Base-by-base conservation (phyloP, 805 yeast species). In the Barnettozyma sucrosica region DNA sequence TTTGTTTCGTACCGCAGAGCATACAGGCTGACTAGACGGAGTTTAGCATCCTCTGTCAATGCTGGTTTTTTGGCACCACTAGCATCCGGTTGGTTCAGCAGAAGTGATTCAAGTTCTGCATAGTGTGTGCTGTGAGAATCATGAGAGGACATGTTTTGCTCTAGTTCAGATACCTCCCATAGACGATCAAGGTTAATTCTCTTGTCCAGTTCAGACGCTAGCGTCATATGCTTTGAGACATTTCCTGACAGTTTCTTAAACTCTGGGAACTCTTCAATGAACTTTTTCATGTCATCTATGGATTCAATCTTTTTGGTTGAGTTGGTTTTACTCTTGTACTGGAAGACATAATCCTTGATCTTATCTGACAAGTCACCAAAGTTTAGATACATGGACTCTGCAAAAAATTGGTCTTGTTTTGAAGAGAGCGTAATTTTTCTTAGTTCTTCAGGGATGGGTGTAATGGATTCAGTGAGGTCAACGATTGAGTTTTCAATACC, bases 331-430 rank as follows among this genome's bases (percentile, higher is more conserved):
- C 72, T 63, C 60, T 89, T 92, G 66, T 89, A 93, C 40, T 79
- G 82, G 46, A 81, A 83, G 28, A 93, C 97, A 59, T 87, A 88
- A 47, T 77, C 81, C 58, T 88, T 90, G 59, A 93, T 84, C 54
- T 80, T 79, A 36, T 89, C 96, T 37, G 97, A 93, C 46, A 93
- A 71, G 62, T 93, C 98, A 28, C 98, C 99, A 69, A 90, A 95
- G 66, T 93, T 93, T 55, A 86, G 72, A 62, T 79, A 88, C 90
- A 89, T 85, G 3, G 93, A 75, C 48, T 88, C 88, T 30, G 72
- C 71, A 66, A 78, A 93, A 59, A 93, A 93, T 19, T 72, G 65
- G 64, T 93, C 99, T 50, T 80, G 84, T 49, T 77, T 81, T 52
- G 77, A 75, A 50, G 79, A 83, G 63, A 79, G 75, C 25, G 77